A percentile compares a stretch with the other conserved stretches of the same genome.
Conservation (phyloP, 2,329 filamentous ascomycete species). For the Diplocarpon rosae region DNA sequence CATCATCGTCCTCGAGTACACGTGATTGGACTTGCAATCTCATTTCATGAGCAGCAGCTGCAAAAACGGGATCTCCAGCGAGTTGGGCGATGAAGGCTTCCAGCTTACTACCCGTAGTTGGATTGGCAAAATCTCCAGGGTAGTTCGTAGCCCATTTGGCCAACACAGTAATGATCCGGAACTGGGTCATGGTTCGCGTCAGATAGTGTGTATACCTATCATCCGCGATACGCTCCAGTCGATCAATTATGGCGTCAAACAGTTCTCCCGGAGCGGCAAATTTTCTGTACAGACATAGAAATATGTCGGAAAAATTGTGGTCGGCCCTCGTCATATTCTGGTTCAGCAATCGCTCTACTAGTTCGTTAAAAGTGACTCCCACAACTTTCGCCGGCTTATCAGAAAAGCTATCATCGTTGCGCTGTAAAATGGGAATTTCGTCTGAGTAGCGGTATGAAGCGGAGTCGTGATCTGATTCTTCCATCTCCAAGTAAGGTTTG, state of each 20-base stretch:
- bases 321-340: slow-evolving; percentile 80
- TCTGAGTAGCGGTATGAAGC: slow-evolving; percentile 55
- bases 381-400: slow-evolving; percentile 39
- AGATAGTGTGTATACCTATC: slow-evolving; percentile 59
- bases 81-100: slow-evolving; percentile 66
- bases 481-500: slow-evolving; percentile 29
- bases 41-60: slow-evolving; percentile 78
- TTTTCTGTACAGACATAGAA: slow-evolving; percentile 86
- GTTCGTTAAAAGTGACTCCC: slow-evolving; percentile 53
- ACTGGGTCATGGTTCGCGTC: slow-evolving; percentile 67
- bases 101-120: slow-evolving; percentile 59
- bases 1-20: slow-evolving; percentile 79
- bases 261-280: slow-evolving; percentile 76
- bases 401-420: slow-evolving; percentile 51
- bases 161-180: slow-evolving; percentile 73
- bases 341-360: slow-evolving; percentile 78
- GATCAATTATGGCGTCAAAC: slow-evolving; percentile 65
- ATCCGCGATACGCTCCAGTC: slow-evolving; percentile 59
- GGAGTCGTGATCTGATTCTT: slow-evolving; percentile 55
- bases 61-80: slow-evolving; percentile 70
- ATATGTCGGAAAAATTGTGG: slow-evolving; percentile 76
- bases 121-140: slow-evolving; percentile 83
- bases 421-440: slow-evolving; percentile 55
- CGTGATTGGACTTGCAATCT: slow-evolving; percentile 60
- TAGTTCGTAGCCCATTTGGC: slow-evolving; percentile 85